Evolutionary conservation across 257 asterid species (phyloP), one percentile per base, ranked within the genome.

Genomic region (Nicotiana tomentosiformis): DNA sequence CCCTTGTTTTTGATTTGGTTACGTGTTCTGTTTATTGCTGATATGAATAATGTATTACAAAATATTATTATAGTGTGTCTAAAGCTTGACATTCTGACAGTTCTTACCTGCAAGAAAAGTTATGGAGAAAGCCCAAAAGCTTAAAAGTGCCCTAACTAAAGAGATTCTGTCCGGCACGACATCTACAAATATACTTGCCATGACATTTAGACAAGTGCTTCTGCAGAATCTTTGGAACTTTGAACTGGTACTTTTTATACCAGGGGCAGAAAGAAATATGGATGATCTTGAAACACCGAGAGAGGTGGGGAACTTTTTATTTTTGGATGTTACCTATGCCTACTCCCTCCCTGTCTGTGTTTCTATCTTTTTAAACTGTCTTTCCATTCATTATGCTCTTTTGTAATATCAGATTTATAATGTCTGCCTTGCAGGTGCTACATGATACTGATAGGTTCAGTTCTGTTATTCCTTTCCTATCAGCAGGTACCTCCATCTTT

Each of bases 141-240:
- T 95, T 68, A 94, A 85, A 90, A 90, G 83, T 67, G 82, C 92
- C 77, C 74, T 92, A 70, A 85, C 84, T 7, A 87, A 88, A 85
- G 96, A 91, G 58, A 80, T 95, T 60, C 82, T 90, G 20, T 79
- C 88, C 33, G 87, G 91, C 29, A 85, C 92, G 66, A 61, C 90
- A 1, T 86, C 94, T 3, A 86, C 90, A 84, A 92, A 91, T 84
- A 93, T 95, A 83, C 97, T 95, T 77, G 91, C 97, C 20, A 89
- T 93, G 96, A 95, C 99, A 66, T 95, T 95, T 84, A 92, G 96
- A 69, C 99, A 95, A 91, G 98, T 94, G 51, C 89, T 91, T 51
- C 12, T 95, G 77, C 91, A 87, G 81, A 91, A 90, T 89, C 92
- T 93, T 58, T 93, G 93, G 97, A 93, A 90, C 84, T 90, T 93